Percentiles rank a stretch among this genome's conserved stretches.
These are phyloP conservation scores for Brettanomyces naardenensis DNA, from an alignment of 805 yeast species.

Conservation along the genomic window DNA sequence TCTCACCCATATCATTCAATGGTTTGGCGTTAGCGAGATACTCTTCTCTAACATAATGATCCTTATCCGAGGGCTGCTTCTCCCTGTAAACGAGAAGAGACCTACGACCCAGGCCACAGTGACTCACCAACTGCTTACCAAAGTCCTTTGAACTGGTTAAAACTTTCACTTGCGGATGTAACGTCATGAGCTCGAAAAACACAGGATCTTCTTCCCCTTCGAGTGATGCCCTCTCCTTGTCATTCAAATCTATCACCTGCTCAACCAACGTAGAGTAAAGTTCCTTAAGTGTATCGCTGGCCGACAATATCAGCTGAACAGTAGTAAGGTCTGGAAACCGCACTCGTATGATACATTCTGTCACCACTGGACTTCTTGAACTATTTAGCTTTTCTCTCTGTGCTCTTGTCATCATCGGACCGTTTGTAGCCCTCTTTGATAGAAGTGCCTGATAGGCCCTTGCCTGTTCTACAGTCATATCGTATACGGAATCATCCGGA, in stretches of 20 bases:
- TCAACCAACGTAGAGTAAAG: slow-evolving; percentile 14
- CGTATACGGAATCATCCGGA: slow-evolving; percentile 27
- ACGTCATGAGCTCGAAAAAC: slow-evolving; percentile 29
- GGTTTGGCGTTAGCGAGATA: slow-evolving; percentile 17
- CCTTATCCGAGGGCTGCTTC: slow-evolving; percentile 6
- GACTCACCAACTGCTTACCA: slow-evolving; percentile 25
- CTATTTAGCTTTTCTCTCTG: slow-evolving; percentile 27
- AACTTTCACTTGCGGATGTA: slow-evolving; percentile 39
- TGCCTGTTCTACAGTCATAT: slow-evolving; percentile 45
- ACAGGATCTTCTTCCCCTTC: slow-evolving; percentile 13
- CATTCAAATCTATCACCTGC: slow-evolving; percentile 24
- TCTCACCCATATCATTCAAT: slow-evolving; percentile 19
- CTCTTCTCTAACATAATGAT: slow-evolving; percentile 18
- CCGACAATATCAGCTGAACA: slow-evolving; percentile 41
- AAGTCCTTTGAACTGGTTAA: slow-evolving; percentile 15
- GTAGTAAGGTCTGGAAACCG: slow-evolving; percentile 50
- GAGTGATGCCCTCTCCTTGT: slow-evolving; percentile 19
- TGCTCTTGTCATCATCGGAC: slow-evolving; percentile 22
- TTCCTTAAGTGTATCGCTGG: slow-evolving; percentile 30
- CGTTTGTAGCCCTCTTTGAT: slow-evolving; percentile 32
- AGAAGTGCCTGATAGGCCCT: slow-evolving; percentile 43
- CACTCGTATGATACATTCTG: slow-evolving; percentile 37
- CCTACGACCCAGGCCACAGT: slow-evolving; percentile 34
- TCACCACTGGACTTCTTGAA: slow-evolving; percentile 18
- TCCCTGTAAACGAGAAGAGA: slow-evolving; percentile 19